phyloP scores from a whole-genome alignment of 1,284 basidiomycete species.

The Ustilago sp. region DNA sequence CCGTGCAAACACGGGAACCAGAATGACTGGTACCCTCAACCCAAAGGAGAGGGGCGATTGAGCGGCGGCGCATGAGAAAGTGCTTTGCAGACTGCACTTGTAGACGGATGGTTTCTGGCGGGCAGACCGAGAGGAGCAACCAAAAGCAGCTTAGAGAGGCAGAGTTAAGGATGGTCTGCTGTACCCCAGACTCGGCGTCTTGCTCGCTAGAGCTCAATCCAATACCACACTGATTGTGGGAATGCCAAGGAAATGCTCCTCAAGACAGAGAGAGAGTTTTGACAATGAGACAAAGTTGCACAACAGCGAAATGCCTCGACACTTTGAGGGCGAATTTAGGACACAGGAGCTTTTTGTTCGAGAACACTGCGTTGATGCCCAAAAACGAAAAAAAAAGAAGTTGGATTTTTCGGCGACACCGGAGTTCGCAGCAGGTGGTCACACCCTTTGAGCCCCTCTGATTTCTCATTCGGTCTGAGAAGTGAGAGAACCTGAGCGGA shows the following conservation, averaged over 20 bases:
- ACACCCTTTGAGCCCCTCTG: neutral
- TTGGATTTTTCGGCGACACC: slow-evolving; percentile 11
- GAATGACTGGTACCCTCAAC: slow-evolving; percentile 2
- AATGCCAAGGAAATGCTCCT: slow-evolving; percentile 8
- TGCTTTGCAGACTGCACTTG: neutral
- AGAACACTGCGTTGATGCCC: neutral
- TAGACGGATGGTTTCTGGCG: neutral
- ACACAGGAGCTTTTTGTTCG: neutral
- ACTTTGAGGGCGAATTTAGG: neutral
- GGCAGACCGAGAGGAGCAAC: neutral
- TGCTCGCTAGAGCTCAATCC: too few relatives aligned
- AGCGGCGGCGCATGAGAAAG: slow-evolving; percentile 8
- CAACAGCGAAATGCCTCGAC: neutral
- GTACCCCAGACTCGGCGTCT: too few relatives aligned
- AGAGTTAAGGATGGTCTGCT: neutral
- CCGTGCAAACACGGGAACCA: slow-evolving; percentile 13
- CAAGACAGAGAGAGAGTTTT: neutral
- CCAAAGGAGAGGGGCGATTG: neutral
- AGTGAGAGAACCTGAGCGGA: neutral
- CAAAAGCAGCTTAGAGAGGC: neutral
- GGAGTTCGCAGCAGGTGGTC: neutral
- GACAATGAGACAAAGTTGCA: neutral
- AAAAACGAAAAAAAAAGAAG: neutral
- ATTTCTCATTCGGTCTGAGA: neutral
- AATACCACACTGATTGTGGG: neutral